phyloP scores from a whole-genome alignment of 768 basidiomycete genomes.

The Hygrophoropsis aurantiaca region DNA sequence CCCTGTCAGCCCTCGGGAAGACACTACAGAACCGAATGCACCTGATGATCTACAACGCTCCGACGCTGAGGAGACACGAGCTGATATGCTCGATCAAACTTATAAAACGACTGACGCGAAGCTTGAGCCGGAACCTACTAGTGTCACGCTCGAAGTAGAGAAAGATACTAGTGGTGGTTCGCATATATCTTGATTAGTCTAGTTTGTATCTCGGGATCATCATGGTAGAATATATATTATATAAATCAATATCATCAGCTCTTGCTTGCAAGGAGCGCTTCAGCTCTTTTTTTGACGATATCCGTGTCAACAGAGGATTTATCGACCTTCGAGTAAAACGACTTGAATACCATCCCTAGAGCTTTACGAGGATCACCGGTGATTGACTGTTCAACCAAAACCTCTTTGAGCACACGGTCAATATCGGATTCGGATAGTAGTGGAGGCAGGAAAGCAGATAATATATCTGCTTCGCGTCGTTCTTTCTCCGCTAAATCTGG shows the following conservation, averaged over 20 bases:
- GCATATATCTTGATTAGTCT: neutral
- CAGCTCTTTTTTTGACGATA: slow-evolving; percentile 54
- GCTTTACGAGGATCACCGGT: slow-evolving; percentile 20
- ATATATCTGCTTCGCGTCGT: slow-evolving; percentile 50
- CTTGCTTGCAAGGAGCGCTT: slow-evolving; percentile 33
- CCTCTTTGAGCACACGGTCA: slow-evolving; percentile 47
- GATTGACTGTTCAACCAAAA: slow-evolving; percentile 29
- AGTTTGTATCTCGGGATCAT: neutral
- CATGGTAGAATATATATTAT: neutral
- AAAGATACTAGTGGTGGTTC: too few species aligned
- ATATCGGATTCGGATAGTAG: slow-evolving; percentile 55
- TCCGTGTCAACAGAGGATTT: slow-evolving; percentile 56
- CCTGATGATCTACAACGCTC: too few species aligned
- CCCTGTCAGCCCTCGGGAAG: slow-evolving; percentile 5
- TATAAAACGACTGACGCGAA: too few species aligned
- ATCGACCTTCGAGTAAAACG: slow-evolving; percentile 63
- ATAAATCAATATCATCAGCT: neutral
- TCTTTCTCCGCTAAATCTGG: slow-evolving; percentile 67
- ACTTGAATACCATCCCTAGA: slow-evolving; percentile 55
- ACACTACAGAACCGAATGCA: too few species aligned
- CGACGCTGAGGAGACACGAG: too few species aligned
- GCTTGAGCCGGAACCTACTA: too few species aligned
- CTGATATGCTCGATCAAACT: too few species aligned
- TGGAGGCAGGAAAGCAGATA: slow-evolving; percentile 60
- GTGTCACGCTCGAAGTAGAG: too few species aligned